Conservation (phyloP, 148 eudicot species). For the Spergularia marina region DNA sequence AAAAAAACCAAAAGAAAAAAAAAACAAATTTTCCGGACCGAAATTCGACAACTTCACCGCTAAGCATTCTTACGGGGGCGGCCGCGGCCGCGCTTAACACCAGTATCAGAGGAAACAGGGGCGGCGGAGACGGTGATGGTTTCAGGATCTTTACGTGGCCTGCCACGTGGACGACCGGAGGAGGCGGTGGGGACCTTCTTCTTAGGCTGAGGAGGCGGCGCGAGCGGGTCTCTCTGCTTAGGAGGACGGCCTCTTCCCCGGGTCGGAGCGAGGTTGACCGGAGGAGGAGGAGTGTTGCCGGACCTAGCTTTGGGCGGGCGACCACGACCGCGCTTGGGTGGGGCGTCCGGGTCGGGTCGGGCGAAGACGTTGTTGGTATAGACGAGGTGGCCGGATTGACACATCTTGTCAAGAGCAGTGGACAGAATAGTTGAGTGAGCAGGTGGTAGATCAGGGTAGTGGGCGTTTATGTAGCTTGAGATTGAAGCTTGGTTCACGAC, state of each 20-base stretch:
- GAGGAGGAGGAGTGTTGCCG: not conserved
- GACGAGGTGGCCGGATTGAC: not conserved
- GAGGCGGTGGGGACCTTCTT: not conserved
- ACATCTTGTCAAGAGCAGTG: not conserved
- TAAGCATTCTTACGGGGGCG: not conserved
- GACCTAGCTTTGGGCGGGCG: not conserved
- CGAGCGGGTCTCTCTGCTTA: not conserved
- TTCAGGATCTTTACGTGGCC: slow-evolving; percentile 1
- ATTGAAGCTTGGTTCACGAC: not conserved
- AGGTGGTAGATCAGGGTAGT: not conserved
- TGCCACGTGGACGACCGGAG: slow-evolving; percentile 5
- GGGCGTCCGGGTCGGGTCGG: not conserved
- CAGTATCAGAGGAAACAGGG: not conserved
- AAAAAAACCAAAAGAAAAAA: too few species aligned
- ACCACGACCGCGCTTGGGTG: not conserved
- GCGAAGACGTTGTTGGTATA: not conserved
- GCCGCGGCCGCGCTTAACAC: slow-evolving; percentile 1
- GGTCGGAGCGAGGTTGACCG: not conserved
- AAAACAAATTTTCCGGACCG: too few species aligned
- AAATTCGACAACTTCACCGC: too few species aligned
- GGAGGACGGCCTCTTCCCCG: not conserved
- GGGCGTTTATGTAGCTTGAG: not conserved
- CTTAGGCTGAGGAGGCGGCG: not conserved
- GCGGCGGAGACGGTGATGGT: not conserved
- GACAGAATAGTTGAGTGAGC: not conserved